phyloP scores from a whole-genome alignment of 306 rosid genomes.

The Sechiopsis laciniata region DNA sequence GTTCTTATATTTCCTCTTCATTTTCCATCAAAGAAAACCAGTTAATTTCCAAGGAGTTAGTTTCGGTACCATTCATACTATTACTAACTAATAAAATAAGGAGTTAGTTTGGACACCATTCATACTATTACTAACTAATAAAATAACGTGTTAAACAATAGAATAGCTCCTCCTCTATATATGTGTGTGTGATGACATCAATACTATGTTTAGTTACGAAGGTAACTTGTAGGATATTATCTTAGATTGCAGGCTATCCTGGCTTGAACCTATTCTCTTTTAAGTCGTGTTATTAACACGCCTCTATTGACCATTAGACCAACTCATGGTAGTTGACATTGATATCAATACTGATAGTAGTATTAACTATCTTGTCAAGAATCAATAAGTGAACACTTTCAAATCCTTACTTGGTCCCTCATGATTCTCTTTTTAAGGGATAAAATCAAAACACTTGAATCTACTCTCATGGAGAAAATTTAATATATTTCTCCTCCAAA shows the following conservation, averaged over 20 bases:
- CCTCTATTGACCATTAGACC: not conserved
- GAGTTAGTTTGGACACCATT: too few relatives aligned
- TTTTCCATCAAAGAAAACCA: too few relatives aligned
- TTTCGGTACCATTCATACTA: too few relatives aligned
- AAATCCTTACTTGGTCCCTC: not conserved
- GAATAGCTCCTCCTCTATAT: too few relatives aligned
- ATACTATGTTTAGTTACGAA: not conserved
- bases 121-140: too few relatives aligned
- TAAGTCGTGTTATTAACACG: too few relatives aligned
- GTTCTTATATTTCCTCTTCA: too few relatives aligned
- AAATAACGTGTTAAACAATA: too few relatives aligned
- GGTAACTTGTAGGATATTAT: not conserved
- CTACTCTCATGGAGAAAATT: not conserved
- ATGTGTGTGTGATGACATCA: not conserved
- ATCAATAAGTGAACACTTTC: too few relatives aligned
- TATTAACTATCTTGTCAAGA: not conserved
- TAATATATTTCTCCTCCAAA: not conserved
- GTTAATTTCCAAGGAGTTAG: too few relatives aligned
- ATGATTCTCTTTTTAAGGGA: not conserved
- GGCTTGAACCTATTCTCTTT: not conserved
- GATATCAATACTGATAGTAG: too few relatives aligned
- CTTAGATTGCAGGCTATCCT: not conserved
- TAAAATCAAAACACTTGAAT: not conserved
- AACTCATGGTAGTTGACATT: not conserved
- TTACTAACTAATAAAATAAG: too few relatives aligned